These are phyloP conservation scores for Aspergillus tubingensis DNA, from an alignment of 2,329 filamentous ascomycete genomes.

Conservation along the genomic window DNA sequence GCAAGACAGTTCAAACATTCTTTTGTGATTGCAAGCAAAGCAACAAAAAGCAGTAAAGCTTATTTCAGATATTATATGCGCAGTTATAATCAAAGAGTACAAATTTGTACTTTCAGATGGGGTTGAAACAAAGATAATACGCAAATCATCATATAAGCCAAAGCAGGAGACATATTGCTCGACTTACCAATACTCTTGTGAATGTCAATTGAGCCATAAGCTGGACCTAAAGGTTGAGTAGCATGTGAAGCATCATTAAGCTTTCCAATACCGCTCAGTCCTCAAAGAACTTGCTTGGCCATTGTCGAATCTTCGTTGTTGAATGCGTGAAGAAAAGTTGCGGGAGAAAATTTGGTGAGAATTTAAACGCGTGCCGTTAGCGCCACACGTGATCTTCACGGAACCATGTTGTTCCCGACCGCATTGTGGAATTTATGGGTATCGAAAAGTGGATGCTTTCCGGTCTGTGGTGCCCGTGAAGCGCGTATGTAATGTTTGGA, in stretches of 20 bases:
- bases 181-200: conserved; percentile 13
- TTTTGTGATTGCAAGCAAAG: neutral
- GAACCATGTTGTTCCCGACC: conserved; percentile 18
- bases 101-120: conserved; percentile 35
- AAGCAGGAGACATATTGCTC: neutral
- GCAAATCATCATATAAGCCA: conserved; percentile 37
- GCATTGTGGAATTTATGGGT: conserved; percentile 1
- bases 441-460: neutral
- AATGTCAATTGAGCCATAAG: neutral
- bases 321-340: conserved; percentile 6
- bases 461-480: neutral
- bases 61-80: conserved; percentile 32
- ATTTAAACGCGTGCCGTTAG: conserved; percentile 25
- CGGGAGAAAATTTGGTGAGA: conserved; percentile 15
- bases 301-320: neutral
- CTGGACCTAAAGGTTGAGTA: neutral
- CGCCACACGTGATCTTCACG: conserved; percentile 25
- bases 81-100: conserved; percentile 33
- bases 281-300: neutral
- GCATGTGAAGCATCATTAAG: neutral
- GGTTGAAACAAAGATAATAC: conserved; percentile 43
- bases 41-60: conserved; percentile 1
- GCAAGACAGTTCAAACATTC: neutral
- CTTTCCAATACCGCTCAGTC: neutral
- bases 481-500: neutral